A percentile compares a stretch with the other conserved stretches of the same genome.
These are phyloP conservation scores for Rhizopogon salebrosus DNA, from an alignment of 768 basidiomycete species.

Conservation along the genomic window DNA sequence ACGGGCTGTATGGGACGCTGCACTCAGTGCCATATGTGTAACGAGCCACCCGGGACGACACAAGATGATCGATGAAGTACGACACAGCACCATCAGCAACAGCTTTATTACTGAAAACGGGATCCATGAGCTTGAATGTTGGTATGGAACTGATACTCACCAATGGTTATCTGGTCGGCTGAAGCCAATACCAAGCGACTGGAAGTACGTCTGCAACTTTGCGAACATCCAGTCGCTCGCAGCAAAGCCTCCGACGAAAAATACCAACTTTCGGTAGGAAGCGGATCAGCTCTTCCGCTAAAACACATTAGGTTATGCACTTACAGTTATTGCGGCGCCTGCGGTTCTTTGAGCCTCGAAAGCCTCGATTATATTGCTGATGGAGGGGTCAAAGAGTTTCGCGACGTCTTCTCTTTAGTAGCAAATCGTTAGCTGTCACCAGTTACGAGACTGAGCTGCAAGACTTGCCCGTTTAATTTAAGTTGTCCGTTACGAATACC, in stretches of 20 bases:
- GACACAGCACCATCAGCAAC: constrained; percentile 48
- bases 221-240: constrained; percentile 45
- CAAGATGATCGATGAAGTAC: constrained; percentile 41
- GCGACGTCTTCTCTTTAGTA: constrained; percentile 31
- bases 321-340: constrained; percentile 27
- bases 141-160: constrained; percentile 29
- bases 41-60: constrained; percentile 42
- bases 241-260: constrained; percentile 52
- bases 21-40: constrained; percentile 44
- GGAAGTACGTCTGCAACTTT: constrained; percentile 35
- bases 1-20: constrained; percentile 28
- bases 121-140: constrained; percentile 8
- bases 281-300: neutral
- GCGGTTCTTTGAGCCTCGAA: constrained; percentile 30
- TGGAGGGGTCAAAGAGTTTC: constrained; percentile 39
- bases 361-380: constrained; percentile 31
- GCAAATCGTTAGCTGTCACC: neutral
- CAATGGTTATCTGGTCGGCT: constrained; percentile 50
- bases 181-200: constrained; percentile 33
- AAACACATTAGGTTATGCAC: neutral
- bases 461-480: constrained; percentile 30
- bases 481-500: constrained; percentile 37
- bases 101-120: constrained; percentile 35
- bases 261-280: constrained; percentile 25
- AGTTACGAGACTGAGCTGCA: neutral